Base-by-base conservation (phyloP, 441 rosid genomes). In the California macrophylla region DNA sequence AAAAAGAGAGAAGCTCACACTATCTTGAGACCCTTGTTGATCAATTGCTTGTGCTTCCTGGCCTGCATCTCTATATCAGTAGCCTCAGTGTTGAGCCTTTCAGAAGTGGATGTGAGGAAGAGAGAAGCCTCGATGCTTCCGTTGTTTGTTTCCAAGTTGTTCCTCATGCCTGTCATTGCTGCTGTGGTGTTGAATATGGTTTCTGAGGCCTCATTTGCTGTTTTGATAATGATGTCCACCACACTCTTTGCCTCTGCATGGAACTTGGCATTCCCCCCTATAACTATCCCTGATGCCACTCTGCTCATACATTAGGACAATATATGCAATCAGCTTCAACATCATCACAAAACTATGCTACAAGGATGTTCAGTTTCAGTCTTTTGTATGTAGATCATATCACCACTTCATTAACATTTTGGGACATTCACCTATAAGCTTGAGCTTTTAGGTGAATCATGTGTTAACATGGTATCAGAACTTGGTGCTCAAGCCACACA, bases 201-300 rank as follows among this genome's bases (percentile, higher is more conserved):
- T 45, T 45, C 76, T 0, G 92, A 79, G 21, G 90, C 90, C 9
- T 77, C 78, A 69, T 87, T 72, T 23, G 95, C 90, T 0, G 92
- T 85, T 20, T 79, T 71, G 0, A 89, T 87, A 65, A 89, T 69
- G 30, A 85, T 87, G 64, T 77, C 58, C 68, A 83, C 84, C 12
- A 85, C 80, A 0, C 79, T 78, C 68, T 71, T 78, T 0, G 88
- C 88, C 69, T 76, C 70, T 0, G 86, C 83, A 52, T 79, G 83
- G 75, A 85, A 89, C 63, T 66, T 82, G n/a, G 70, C 82, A 68
- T 71, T 87, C 20, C 87, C 90, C 20, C 90, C 92, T 13, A 89
- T 81, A 69, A 81, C 88, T 54, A 89, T 66, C 16, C 89, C 92
- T 0, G 86, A 58, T 29, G 88, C 88, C 72, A 64, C 77, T 74